Evolutionary conservation across 371 early-diverging fungal genomes (phyloP).

Genomic region (Mucor saturninus): DNA sequence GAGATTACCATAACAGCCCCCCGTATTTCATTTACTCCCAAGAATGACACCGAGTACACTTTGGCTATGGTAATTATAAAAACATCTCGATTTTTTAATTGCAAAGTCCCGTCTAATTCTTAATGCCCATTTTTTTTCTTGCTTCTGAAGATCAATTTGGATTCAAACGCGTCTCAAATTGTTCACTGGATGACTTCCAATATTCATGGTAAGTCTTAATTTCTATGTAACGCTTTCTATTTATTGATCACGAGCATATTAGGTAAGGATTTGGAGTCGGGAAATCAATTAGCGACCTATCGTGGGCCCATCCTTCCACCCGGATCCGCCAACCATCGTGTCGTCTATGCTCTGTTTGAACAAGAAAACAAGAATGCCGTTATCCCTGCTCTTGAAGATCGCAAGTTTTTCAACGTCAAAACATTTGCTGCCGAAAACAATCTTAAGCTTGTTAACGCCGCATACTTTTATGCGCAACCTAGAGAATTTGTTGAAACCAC

Average conservation of each 20-base stretch:
- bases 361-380: conserved; percentile 21
- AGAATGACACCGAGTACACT: conserved; percentile 31
- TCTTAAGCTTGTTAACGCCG: conserved; percentile 28
- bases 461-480: conserved; percentile 17
- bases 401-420: conserved; percentile 11
- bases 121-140: neutral
- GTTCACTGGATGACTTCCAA: conserved; percentile 42
- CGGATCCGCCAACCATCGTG: conserved; percentile 21
- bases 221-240: neutral
- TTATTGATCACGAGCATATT: neutral
- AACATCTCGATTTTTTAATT: neutral
- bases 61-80: conserved; percentile 28
- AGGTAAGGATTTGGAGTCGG: conserved; percentile 6
- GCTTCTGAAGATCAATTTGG: conserved; percentile 29
- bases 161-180: conserved; percentile 31
- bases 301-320: conserved; percentile 19
- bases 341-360: conserved; percentile 36
- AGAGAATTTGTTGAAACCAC: neutral
- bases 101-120: neutral
- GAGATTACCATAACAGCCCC: conserved; percentile 25
- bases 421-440: conserved; percentile 27
- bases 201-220: conserved; percentile 12
- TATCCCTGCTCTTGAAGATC: conserved; percentile 10
- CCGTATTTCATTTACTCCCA: conserved; percentile 31
- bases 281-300: conserved; percentile 9